Evolutionary conservation across 352 stramenopile species (phyloP).

Genomic region (Globisporangium iwayamae): DNA sequence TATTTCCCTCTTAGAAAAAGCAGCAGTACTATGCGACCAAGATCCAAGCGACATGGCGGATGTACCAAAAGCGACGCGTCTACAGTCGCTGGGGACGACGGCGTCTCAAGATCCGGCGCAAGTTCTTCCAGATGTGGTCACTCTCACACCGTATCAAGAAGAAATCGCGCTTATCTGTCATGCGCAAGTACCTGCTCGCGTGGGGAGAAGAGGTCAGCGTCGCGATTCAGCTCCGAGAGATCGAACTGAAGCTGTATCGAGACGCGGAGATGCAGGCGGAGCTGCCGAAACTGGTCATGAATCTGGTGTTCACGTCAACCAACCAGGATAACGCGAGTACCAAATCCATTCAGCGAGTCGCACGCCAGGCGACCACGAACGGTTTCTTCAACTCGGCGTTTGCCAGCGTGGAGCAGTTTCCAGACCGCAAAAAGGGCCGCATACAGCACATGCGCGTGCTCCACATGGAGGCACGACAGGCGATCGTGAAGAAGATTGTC

Average conservation of each 20-base stretch:
- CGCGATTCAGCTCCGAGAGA: slow-evolving; percentile 40
- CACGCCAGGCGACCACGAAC: background rate
- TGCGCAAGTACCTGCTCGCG: slow-evolving; percentile 37
- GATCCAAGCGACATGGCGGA: slow-evolving; percentile 60
- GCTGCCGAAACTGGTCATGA: slow-evolving; percentile 57
- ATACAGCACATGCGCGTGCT: slow-evolving; percentile 35
- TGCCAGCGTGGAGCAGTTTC: slow-evolving; percentile 32
- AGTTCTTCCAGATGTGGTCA: slow-evolving; percentile 48
- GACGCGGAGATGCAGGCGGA: slow-evolving; percentile 45
- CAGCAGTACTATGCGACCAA: slow-evolving; percentile 25
- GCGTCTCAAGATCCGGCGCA: slow-evolving; percentile 23
- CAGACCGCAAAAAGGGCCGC: slow-evolving; percentile 16
- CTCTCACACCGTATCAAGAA: slow-evolving; percentile 37
- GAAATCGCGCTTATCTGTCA: slow-evolving; percentile 26
- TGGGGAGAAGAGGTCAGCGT: slow-evolving; percentile 49
- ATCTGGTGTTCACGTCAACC: slow-evolving; percentile 65
- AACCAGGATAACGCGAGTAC: slow-evolving; percentile 26
- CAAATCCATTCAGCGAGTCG: slow-evolving; percentile 12
- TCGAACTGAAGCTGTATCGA: slow-evolving; percentile 63
- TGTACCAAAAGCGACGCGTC: slow-evolving; percentile 30
- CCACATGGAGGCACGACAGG: slow-evolving; percentile 39
- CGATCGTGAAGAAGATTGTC: slow-evolving; percentile 61
- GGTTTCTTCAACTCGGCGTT: slow-evolving; percentile 57
- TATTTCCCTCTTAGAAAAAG: slow-evolving; percentile 16
- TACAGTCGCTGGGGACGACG: slow-evolving; percentile 48